Conservation (phyloP, 176 grass and related monocot genomes). For the Oryza brachyantha region DNA sequence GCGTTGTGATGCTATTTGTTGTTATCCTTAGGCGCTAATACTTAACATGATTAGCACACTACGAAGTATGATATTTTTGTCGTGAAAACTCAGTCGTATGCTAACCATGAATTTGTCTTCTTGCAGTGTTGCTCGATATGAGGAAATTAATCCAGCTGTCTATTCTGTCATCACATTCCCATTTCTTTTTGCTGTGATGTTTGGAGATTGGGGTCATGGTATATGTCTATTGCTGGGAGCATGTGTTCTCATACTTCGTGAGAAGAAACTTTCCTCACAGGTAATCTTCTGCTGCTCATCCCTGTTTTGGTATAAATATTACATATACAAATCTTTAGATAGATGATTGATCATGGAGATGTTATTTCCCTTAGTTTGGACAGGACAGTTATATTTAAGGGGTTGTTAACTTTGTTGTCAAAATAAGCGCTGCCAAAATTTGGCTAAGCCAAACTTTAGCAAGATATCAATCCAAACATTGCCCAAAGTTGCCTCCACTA, state of each 20-base stretch:
- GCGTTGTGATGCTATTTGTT: neutral
- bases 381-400: neutral
- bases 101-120: conserved; percentile 24
- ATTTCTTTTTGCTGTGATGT: conserved; percentile 99
- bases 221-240: conserved; percentile 93
- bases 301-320: conserved; percentile 11
- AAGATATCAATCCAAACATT: too few relatives aligned
- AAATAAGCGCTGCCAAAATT: too few relatives aligned
- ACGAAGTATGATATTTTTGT: neutral
- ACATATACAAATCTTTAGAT: conserved; percentile 8
- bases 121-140: conserved; percentile 91
- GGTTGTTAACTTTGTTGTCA: too few relatives aligned
- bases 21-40: neutral
- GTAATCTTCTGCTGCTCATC: conserved; percentile 31
- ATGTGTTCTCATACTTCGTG: conserved; percentile 85
- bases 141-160: conserved; percentile 98
- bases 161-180: conserved; percentile 97
- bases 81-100: neutral
- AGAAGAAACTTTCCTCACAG: conserved; percentile 96
- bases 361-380: conserved; percentile 5
- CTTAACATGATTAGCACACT: too few relatives aligned
- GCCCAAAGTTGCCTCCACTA: too few relatives aligned
- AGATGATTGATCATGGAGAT: neutral
- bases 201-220: conserved; percentile 99
- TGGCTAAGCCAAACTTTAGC: too few relatives aligned